phyloP scores from a whole-genome alignment of 2,329 filamentous ascomycete genomes.

The Pseudogymnoascus destructans region DNA sequence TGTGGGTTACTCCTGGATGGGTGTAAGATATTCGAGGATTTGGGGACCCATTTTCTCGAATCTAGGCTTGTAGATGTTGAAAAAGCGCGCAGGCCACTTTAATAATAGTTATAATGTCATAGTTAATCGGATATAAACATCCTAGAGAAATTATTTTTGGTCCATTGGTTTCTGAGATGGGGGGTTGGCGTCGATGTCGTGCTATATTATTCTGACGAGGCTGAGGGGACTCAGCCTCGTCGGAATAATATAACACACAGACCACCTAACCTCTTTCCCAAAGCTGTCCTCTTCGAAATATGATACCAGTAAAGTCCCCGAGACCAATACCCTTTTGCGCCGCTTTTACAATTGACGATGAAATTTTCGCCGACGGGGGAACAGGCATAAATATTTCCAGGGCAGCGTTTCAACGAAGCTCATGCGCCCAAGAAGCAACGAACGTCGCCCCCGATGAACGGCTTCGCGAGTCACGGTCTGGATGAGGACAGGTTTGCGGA shows the following conservation, averaged over 20 bases:
- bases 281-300: slow-evolving; percentile 12
- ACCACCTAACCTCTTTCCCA: slow-evolving; percentile 10
- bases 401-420: slow-evolving; percentile 6
- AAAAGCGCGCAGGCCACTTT: not conserved
- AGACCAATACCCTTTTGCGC: slow-evolving; percentile 5
- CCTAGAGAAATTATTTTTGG: not conserved
- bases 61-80: not conserved
- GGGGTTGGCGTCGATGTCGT: not conserved
- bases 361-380: not conserved
- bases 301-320: slow-evolving; percentile 2
- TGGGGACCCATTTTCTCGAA: not conserved
- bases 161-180: not conserved
- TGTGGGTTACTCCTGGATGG: not conserved
- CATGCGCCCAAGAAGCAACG: slow-evolving; percentile 6
- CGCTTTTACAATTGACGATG: not conserved
- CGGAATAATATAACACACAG: slow-evolving; percentile 3
- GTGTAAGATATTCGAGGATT: not conserved
- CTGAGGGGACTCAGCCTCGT: slow-evolving; percentile 7
- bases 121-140: not conserved
- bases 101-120: not conserved
- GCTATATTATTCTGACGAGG: no score
- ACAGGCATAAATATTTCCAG: not conserved
- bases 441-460: slow-evolving; percentile 45
- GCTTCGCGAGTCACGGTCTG: slow-evolving; percentile 55
- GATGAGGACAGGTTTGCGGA: slow-evolving; percentile 73